phyloP scores from a whole-genome alignment of 2,329 filamentous ascomycete species.

The Albophoma yamanashiensis region DNA sequence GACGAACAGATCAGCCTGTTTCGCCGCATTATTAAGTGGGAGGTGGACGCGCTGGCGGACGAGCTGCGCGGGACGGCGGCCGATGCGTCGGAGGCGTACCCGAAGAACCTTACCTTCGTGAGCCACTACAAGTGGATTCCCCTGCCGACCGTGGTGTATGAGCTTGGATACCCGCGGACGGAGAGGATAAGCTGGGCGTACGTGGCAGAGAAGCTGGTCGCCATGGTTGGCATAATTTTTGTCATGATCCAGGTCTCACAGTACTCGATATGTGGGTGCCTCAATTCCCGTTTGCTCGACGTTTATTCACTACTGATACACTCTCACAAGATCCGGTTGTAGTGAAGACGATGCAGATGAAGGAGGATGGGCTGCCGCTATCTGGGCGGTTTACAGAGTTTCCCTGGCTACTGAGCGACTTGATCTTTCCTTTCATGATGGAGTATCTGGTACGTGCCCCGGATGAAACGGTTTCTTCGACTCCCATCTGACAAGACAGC shows the following conservation, averaged over 20 bases:
- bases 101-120: slow-evolving; percentile 52
- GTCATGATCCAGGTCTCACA: slow-evolving; percentile 74
- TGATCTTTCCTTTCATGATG: slow-evolving; percentile 70
- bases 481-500: slow-evolving; percentile 15
- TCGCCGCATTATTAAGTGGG: slow-evolving; percentile 52
- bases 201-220: slow-evolving; percentile 59
- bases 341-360: slow-evolving; percentile 54
- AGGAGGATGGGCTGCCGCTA: slow-evolving; percentile 52
- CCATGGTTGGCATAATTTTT: slow-evolving; percentile 61
- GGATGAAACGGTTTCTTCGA: neutral
- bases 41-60: slow-evolving; percentile 52
- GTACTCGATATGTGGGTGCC: slow-evolving; percentile 50
- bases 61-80: slow-evolving; percentile 56
- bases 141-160: slow-evolving; percentile 68
- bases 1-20: slow-evolving; percentile 53
- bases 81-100: slow-evolving; percentile 42
- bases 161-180: slow-evolving; percentile 63
- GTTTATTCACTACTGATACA: slow-evolving; percentile 1
- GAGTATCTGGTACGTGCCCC: slow-evolving; percentile 48
- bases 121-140: slow-evolving; percentile 66
- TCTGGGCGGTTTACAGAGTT: slow-evolving; percentile 53
- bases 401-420: slow-evolving; percentile 63
- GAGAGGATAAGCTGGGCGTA: slow-evolving; percentile 64
- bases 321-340: slow-evolving; percentile 51
- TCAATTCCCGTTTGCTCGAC: neutral